phyloP scores from a whole-genome alignment of 1,284 basidiomycete genomes.

The Puccinia coronata region DNA sequence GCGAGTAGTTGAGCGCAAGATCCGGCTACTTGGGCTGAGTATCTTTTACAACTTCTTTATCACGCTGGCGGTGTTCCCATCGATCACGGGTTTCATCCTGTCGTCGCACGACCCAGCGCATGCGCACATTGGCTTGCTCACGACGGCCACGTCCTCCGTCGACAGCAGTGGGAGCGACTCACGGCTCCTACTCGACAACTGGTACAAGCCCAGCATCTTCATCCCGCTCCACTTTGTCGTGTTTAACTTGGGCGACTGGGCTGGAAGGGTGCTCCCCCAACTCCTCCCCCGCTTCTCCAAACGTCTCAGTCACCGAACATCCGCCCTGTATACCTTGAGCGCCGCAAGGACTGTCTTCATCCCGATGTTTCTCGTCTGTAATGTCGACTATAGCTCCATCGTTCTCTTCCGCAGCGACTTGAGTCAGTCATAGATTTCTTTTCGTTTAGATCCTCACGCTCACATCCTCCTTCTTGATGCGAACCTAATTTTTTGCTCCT shows the following conservation, averaged over 20 bases:
- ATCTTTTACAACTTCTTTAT: constrained; percentile 54
- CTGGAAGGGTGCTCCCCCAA: constrained; percentile 55
- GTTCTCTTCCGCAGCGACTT: constrained; percentile 54
- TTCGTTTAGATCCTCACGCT: background rate
- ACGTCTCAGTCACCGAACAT: background rate
- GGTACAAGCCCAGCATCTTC: constrained; percentile 52
- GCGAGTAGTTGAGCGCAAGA: constrained; percentile 54
- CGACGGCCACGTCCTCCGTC: background rate
- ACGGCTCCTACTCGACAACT: constrained; percentile 14
- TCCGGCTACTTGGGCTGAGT: constrained; percentile 54
- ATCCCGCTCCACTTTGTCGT: constrained; percentile 55
- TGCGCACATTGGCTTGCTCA: background rate
- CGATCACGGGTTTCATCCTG: constrained; percentile 54
- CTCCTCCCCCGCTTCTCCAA: constrained; percentile 36
- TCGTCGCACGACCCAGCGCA: constrained; percentile 42
- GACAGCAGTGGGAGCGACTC: too few relatives aligned
- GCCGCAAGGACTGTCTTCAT: constrained; percentile 19
- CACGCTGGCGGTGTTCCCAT: constrained; percentile 56
- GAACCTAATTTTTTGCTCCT: background rate
- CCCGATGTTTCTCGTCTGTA: constrained; percentile 48
- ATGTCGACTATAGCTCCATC: constrained; percentile 38
- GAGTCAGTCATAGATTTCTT: constrained; percentile 49
- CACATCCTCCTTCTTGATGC: background rate
- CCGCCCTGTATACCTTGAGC: background rate
- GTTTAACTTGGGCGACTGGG: constrained; percentile 56